A percentile compares a stretch with the other conserved stretches of the same genome.
Evolutionary conservation across 1,139 yeast species (phyloP).

Genomic region (Saccharomyces hybrid): DNA sequence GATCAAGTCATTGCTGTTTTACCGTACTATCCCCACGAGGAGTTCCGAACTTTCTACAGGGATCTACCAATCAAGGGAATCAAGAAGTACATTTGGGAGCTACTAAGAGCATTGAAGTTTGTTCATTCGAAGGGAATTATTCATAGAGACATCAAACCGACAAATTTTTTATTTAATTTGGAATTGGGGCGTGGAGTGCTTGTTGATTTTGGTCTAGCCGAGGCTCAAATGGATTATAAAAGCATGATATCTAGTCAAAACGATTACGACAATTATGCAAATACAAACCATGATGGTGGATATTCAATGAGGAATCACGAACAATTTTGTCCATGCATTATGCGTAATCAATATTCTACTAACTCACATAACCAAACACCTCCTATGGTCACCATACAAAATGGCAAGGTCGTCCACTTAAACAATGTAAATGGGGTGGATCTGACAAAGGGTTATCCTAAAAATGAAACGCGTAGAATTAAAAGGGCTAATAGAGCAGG

Average conservation of each 20-base stretch:
- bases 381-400: constrained; percentile 27
- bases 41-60: constrained; percentile 79
- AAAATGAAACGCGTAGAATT: constrained; percentile 77
- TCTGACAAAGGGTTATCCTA: constrained; percentile 60
- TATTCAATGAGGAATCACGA: constrained; percentile 28
- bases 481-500: constrained; percentile 97
- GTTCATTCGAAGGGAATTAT: constrained; percentile 72
- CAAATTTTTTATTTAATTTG: constrained; percentile 78
- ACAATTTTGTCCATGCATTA: constrained; percentile 28
- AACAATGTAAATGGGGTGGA: constrained; percentile 28
- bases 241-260: not conserved
- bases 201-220: constrained; percentile 92
- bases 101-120: constrained; percentile 66
- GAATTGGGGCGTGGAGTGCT: constrained; percentile 70
- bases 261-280: not conserved
- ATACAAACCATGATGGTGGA: constrained; percentile 15
- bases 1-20: constrained; percentile 91
- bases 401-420: constrained; percentile 26
- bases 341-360: constrained; percentile 9
- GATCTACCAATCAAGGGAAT: constrained; percentile 75
- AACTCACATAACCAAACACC: constrained; percentile 4
- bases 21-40: constrained; percentile 88
- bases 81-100: constrained; percentile 69
- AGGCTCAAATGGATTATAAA: constrained; percentile 32
- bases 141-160: constrained; percentile 87